Evolutionary conservation across 768 basidiomycete species (phyloP), one percentile per base, ranked within the genome.

Genomic region (Mycena vitilis): DNA sequence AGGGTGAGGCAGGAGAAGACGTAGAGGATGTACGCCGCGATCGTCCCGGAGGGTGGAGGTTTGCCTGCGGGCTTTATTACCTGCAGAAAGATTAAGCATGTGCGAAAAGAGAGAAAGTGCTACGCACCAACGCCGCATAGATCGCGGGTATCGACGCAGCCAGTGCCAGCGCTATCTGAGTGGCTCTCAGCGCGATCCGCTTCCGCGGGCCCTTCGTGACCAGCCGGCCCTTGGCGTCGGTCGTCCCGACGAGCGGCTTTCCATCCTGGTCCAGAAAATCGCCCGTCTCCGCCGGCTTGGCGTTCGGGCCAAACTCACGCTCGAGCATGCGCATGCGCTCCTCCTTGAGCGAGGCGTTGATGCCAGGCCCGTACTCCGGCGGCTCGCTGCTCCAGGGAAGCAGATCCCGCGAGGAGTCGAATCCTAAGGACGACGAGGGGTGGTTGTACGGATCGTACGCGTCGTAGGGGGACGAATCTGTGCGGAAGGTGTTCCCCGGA

Each of bases 271-370:
- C 85, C 34, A 79, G 61, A 47, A 82, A 78, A 30, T 77, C 76
- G 13, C 77, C 76, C 30, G 73, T 74, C 36, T 69, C 64, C 22
- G 63, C 52, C 66, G 76, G 66, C 69, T 81, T 73, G 23, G 75
- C 69, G 54, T 83, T 81, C n/a, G 78, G 76, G 4, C 87, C 86
- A 75, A 92, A 93, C 69, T 91, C 90, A 20, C 84, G 84, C 74
- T 91, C 88, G 12, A 93, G 83, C 89, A 91, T 91, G 8, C 89
- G 86, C 71, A 91, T 82, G 20, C 91, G 84, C 71, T 91, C 90
- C 75, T 89, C 88, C 75, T 90, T 92, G 37, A 87, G 78, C n/a
- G 82, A 76, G 2, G 84, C 77, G 63, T 87, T 83, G 5, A 90
- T 71, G 1, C 79, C 76, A 0, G 78, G 76, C 22, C 79, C 81